Percentiles rank a stretch among this genome's conserved stretches.
Conservation (phyloP, 495 filamentous ascomycete species). For the Pyrenopolyporus hunteri region DNA sequence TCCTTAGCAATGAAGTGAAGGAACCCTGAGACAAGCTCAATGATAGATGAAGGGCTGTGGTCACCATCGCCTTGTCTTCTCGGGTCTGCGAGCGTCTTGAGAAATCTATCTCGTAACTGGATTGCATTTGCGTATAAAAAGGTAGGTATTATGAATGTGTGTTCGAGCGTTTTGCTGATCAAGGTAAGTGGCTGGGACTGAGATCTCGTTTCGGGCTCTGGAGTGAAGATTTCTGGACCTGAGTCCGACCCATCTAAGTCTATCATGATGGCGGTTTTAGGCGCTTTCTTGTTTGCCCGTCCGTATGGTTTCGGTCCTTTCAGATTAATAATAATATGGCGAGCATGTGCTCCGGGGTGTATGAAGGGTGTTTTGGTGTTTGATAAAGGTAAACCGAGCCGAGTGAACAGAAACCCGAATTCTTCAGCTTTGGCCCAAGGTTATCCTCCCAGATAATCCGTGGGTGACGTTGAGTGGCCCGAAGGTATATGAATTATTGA, state of each 20-base stretch:
- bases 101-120: constrained; percentile 78
- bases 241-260: constrained; percentile 37
- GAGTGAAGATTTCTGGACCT: constrained; percentile 32
- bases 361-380: neutral
- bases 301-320: neutral
- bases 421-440: neutral
- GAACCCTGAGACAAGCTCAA: constrained; percentile 80
- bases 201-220: constrained; percentile 28
- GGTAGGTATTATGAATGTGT: constrained; percentile 84
- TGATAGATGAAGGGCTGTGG: constrained; percentile 79
- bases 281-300: neutral
- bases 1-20: constrained; percentile 75
- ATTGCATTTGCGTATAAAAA: constrained; percentile 82
- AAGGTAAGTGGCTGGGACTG: constrained; percentile 71
- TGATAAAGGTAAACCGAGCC: neutral
- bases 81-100: constrained; percentile 70
- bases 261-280: constrained; percentile 11
- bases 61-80: constrained; percentile 84
- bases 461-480: neutral
- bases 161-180: constrained; percentile 79
- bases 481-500: constrained; percentile 11
- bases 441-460: neutral
- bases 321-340: neutral
- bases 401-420: neutral
- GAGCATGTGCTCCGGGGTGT: neutral